phyloP scores from a whole-genome alignment of 78 protist species.

The Protostelium mycophagum region DNA sequence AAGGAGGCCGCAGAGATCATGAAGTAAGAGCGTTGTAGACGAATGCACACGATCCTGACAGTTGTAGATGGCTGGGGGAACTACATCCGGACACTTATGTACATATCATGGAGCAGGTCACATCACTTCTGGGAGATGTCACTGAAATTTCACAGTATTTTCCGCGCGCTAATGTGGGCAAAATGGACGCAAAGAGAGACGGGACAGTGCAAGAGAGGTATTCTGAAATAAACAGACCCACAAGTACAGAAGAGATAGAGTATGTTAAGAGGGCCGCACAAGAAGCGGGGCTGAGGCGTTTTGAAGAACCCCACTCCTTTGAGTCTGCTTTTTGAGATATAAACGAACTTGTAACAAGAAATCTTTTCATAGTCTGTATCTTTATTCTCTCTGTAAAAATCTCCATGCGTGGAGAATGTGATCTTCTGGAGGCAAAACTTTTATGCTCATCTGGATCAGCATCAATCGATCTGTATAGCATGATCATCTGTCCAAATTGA shows the following conservation, averaged over 20 bases:
- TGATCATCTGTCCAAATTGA: too few species aligned
- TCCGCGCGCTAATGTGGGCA: background rate
- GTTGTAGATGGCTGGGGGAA: background rate
- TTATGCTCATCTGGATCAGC: too few species aligned
- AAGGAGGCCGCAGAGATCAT: background rate
- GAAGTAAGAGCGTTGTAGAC: background rate
- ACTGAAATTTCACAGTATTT: background rate
- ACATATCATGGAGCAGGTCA: background rate
- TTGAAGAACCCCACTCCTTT: background rate
- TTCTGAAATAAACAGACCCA: background rate
- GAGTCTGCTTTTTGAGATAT: too few species aligned
- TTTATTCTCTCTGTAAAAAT: too few species aligned
- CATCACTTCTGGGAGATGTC: background rate
- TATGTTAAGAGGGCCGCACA: background rate
- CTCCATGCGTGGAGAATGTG: too few species aligned
- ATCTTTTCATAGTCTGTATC: too few species aligned
- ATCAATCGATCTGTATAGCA: too few species aligned
- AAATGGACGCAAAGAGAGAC: background rate
- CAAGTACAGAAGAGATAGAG: background rate
- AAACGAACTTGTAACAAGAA: too few species aligned
- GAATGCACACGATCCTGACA: background rate
- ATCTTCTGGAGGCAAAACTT: too few species aligned
- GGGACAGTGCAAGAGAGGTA: background rate
- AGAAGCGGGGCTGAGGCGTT: background rate
- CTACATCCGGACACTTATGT: background rate